Conservation (phyloP, 805 yeast genomes). For the Wickerhamomyces chaumierensis region DNA sequence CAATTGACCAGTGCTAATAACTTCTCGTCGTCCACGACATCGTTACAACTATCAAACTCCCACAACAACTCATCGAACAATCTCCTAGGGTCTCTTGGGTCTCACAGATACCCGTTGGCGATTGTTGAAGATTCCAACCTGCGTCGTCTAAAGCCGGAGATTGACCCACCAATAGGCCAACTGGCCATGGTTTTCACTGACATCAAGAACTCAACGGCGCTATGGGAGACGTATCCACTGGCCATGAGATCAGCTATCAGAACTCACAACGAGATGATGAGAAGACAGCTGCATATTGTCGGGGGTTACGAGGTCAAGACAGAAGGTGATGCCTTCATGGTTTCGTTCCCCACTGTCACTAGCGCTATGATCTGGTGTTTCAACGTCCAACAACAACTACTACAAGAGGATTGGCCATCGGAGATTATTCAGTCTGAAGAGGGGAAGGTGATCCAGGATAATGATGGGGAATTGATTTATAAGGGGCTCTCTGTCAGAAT, state of each 20-base stretch:
- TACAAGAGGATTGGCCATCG: slow-evolving; percentile 90
- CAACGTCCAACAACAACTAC: slow-evolving; percentile 74
- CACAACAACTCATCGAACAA: no score
- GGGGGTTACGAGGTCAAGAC: slow-evolving; percentile 98
- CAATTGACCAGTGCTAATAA: no score
- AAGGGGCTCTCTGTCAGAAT: slow-evolving; percentile 90
- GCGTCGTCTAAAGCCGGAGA: slow-evolving; percentile 79
- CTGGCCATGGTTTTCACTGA: slow-evolving; percentile 95
- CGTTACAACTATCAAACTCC: no score
- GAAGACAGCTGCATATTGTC: slow-evolving; percentile 80
- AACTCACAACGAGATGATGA: slow-evolving; percentile 88
- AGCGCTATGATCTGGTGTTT: slow-evolving; percentile 92
- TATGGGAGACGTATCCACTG: slow-evolving; percentile 88
- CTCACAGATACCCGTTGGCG: no score
- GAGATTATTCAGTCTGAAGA: slow-evolving; percentile 79
- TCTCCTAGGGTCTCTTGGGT: no score
- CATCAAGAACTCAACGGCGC: slow-evolving; percentile 82
- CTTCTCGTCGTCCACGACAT: no score
- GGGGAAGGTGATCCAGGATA: slow-evolving; percentile 70
- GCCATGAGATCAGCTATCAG: slow-evolving; percentile 97
- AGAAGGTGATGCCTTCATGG: slow-evolving; percentile 99
- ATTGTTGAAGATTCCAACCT: slow-evolving; percentile 65
- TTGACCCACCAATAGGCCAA: slow-evolving; percentile 90
- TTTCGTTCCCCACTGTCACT: slow-evolving; percentile 86
- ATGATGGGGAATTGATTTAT: slow-evolving; percentile 46